Percentiles rank a stretch among this genome's conserved stretches.
Evolutionary conservation across 257 asterid species (phyloP).

Genomic region (Ophiorrhiza pumila): DNA sequence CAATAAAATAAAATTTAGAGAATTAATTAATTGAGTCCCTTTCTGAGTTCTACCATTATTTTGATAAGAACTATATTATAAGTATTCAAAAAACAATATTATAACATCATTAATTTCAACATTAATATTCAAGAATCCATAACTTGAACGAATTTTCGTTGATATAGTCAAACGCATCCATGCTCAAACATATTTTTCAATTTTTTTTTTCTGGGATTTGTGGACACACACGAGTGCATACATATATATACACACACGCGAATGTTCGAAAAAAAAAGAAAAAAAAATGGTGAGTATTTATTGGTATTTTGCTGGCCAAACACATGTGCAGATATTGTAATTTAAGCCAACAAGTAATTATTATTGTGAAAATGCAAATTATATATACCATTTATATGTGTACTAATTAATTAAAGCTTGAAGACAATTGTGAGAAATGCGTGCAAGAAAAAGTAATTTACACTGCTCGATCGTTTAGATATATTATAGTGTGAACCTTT

Average conservation of each 20-base stretch:
- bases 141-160: too few relatives aligned
- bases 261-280: too few relatives aligned
- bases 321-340: slow-evolving; percentile 2
- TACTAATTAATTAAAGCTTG: not conserved
- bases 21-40: too few relatives aligned
- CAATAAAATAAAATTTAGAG: not conserved
- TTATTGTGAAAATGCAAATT: not conserved
- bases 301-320: not conserved
- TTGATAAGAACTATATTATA: too few relatives aligned
- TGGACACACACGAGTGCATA: not conserved
- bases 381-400: not conserved
- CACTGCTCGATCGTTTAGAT: too few relatives aligned
- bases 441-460: slow-evolving; percentile 14
- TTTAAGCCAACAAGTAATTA: slow-evolving; percentile 8
- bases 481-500: not conserved
- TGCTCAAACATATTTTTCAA: not conserved
- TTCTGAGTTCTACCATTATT: too few relatives aligned
- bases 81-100: too few relatives aligned
- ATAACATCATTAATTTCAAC: too few relatives aligned
- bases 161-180: not conserved
- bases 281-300: too few relatives aligned
- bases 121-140: too few relatives aligned
- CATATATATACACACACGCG: too few relatives aligned
- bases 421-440: slow-evolving; percentile 7
- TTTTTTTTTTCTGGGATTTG: too few relatives aligned